phyloP scores from a whole-genome alignment of 345 rosid species.

The Microcos paniculata region DNA sequence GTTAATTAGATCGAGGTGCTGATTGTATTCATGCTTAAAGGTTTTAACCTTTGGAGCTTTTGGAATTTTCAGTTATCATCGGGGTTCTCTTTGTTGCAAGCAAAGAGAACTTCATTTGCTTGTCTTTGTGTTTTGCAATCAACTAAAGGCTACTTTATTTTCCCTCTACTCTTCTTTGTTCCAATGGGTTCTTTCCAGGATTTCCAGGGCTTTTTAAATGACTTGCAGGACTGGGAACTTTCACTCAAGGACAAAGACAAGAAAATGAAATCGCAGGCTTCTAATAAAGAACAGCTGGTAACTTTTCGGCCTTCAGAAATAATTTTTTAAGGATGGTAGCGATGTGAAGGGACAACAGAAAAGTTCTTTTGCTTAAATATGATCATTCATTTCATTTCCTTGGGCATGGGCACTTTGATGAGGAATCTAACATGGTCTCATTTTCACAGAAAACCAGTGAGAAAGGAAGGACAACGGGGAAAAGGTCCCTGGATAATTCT shows the following conservation, averaged over 20 bases:
- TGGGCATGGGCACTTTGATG: neutral
- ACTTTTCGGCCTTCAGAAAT: neutral
- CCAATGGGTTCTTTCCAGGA: constrained; percentile 43
- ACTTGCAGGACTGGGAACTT: constrained; percentile 96
- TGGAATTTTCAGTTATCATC: neutral
- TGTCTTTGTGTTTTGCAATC: neutral
- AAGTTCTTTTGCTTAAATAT: neutral
- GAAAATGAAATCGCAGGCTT: constrained; percentile 48
- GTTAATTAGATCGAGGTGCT: neutral
- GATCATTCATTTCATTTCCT: neutral
- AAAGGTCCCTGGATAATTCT: constrained; percentile 19
- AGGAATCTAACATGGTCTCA: constrained; percentile 16
- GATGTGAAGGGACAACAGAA: neutral
- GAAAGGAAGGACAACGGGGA: constrained; percentile 25
- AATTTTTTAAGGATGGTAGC: neutral
- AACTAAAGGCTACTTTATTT: neutral
- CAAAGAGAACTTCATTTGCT: neutral
- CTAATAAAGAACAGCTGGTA: constrained; percentile 39
- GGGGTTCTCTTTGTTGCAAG: neutral
- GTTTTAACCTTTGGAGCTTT: constrained; percentile 7
- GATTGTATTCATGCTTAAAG: neutral
- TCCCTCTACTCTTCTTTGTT: neutral
- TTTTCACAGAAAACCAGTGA: constrained; percentile 28
- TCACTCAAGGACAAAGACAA: constrained; percentile 61
- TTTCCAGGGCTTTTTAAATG: constrained; percentile 87